Percentiles rank a stretch among this genome's conserved stretches.
phyloP scores from a whole-genome alignment of 1,284 basidiomycete species.

The Coniophora puteana region DNA sequence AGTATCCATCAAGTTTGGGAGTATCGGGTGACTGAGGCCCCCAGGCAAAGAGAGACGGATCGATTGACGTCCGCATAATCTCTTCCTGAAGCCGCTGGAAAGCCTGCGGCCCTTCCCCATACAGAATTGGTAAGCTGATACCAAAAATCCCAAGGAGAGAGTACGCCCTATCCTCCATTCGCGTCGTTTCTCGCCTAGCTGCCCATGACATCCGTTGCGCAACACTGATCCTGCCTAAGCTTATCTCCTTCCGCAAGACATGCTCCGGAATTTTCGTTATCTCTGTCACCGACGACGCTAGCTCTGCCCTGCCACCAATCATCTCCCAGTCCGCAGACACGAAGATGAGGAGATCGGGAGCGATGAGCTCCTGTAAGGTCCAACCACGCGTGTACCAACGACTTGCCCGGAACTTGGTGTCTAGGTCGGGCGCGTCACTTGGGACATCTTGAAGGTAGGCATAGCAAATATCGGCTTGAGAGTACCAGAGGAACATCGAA shows the following conservation, averaged over 20 bases:
- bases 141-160: constrained; percentile 10
- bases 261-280: constrained; percentile 7
- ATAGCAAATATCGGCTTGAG: constrained; percentile 12
- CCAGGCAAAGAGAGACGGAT: constrained; percentile 11
- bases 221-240: constrained; percentile 2
- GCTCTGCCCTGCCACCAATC: constrained; percentile 7
- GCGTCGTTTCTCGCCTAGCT: constrained; percentile 5
- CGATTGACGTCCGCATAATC: constrained; percentile 8
- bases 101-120: constrained; percentile 10
- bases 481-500: constrained; percentile 25
- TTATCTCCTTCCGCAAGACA: no score
- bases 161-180: constrained; percentile 11
- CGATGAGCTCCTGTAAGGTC: constrained; percentile 24
- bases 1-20: no score
- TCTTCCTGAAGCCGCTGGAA: constrained; percentile 10
- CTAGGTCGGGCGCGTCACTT: constrained; percentile 10
- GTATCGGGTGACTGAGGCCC: no score
- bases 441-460: constrained; percentile 18
- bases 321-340: constrained; percentile 18
- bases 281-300: neutral
- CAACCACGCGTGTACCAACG: constrained; percentile 23
- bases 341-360: constrained; percentile 19
- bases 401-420: no score
- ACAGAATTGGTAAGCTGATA: constrained; percentile 8
- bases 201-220: constrained; percentile 11